Evolutionary conservation across 1,284 basidiomycete species (phyloP).

Genomic region (Phellinidium pouzarii): DNA sequence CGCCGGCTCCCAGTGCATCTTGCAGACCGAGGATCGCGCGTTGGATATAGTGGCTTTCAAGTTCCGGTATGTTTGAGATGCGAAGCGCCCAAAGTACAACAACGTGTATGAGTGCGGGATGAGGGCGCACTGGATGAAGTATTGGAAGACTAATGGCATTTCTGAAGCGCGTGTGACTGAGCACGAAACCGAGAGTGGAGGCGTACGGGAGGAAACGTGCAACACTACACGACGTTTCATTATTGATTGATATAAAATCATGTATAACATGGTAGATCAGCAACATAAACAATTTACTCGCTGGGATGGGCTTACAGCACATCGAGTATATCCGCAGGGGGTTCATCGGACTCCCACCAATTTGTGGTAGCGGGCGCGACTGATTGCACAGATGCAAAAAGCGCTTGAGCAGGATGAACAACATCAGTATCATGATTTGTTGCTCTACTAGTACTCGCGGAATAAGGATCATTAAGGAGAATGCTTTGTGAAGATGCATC

Average conservation of each 20-base stretch:
- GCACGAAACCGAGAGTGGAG: constrained; percentile 29
- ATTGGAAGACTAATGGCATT: constrained; percentile 23
- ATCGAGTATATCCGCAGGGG: constrained; percentile 18
- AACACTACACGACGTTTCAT: constrained; percentile 11
- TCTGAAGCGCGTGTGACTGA: constrained; percentile 27
- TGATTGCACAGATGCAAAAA: neutral
- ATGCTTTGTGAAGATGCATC: constrained; percentile 23
- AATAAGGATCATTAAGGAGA: constrained; percentile 29
- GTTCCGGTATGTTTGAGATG: constrained; percentile 28
- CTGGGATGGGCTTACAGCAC: constrained; percentile 19
- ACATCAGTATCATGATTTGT: neutral
- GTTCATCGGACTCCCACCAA: constrained; percentile 21
- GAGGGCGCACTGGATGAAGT: constrained; percentile 35
- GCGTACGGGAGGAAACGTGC: constrained; percentile 22
- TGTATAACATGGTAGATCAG: neutral
- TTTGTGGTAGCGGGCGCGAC: neutral
- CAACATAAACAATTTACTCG: neutral
- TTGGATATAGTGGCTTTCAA: constrained; percentile 36
- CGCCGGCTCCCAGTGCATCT: constrained; percentile 27
- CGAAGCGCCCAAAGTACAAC: constrained; percentile 45
- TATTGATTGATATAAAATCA: constrained; percentile 3
- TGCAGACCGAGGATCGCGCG: constrained; percentile 37
- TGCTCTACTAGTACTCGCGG: neutral
- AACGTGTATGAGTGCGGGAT: constrained; percentile 40
- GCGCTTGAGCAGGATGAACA: neutral